Percentiles rank a stretch among this genome's conserved stretches.
phyloP scores from a whole-genome alignment of 202 grass and related monocot genomes.

The Hordeum pubiflorum region DNA sequence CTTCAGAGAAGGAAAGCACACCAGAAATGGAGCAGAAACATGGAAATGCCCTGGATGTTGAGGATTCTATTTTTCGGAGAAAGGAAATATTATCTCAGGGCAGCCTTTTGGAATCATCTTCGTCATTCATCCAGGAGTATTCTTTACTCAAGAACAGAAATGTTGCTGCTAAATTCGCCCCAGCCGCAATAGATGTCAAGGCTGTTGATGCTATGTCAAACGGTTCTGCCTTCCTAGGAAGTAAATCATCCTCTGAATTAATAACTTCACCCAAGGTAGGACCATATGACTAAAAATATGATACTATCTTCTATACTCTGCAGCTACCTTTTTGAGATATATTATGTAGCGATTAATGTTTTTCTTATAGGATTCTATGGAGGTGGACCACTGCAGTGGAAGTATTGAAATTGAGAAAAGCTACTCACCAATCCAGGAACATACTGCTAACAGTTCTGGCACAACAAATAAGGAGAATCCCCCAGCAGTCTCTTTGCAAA shows the following conservation, averaged over 20 bases:
- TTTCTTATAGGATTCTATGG: slow-evolving; percentile 21
- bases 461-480: slow-evolving; percentile 22
- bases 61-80: slow-evolving; percentile 22
- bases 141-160: background rate
- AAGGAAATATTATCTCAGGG: slow-evolving; percentile 4
- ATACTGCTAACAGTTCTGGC: background rate
- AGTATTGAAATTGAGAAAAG: background rate
- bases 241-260: slow-evolving; percentile 1
- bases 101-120: slow-evolving; percentile 14
- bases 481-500: slow-evolving; percentile 8
- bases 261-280: slow-evolving; percentile 2
- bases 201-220: slow-evolving; percentile 17
- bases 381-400: slow-evolving; percentile 15
- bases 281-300: background rate
- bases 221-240: background rate
- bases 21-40: slow-evolving; percentile 16
- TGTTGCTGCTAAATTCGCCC: background rate
- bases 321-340: background rate
- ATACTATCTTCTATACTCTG: background rate
- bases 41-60: slow-evolving; percentile 1
- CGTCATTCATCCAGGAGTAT: slow-evolving; percentile 2
- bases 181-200: background rate
- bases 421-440: background rate
- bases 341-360: background rate
- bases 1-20: slow-evolving; percentile 25